These are phyloP conservation scores for Hemisphaericaspora xylofermentans DNA, from an alignment of 1,139 yeast species.

Conservation along the genomic window DNA sequence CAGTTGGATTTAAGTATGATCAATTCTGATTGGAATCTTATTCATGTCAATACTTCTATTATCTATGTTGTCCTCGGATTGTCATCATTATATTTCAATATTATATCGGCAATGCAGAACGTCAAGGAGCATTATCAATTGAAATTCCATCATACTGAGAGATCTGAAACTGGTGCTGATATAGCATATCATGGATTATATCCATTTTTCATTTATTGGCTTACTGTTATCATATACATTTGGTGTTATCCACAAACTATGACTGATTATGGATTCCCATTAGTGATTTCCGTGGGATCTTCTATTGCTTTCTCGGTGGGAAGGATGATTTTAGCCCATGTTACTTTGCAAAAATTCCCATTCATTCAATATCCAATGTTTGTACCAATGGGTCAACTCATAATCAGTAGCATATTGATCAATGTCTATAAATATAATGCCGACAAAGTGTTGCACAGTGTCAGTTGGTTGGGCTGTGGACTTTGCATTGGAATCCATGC, in stretches of 20 bases:
- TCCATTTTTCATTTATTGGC: slow-evolving; percentile 72
- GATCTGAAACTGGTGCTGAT: slow-evolving; percentile 25
- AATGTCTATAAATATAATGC: slow-evolving; percentile 39
- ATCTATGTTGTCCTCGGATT: slow-evolving; percentile 51
- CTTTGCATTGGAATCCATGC: slow-evolving; percentile 73
- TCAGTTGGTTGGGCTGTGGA: slow-evolving; percentile 77
- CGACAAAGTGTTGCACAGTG: slow-evolving; percentile 40
- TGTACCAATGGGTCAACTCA: slow-evolving; percentile 60
- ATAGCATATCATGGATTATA: slow-evolving; percentile 61
- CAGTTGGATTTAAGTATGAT: slow-evolving; percentile 35
- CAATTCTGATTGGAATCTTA: slow-evolving; percentile 21
- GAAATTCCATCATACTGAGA: slow-evolving; percentile 17
- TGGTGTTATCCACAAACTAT: slow-evolving; percentile 52
- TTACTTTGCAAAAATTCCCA: slow-evolving; percentile 80
- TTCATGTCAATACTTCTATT: slow-evolving; percentile 37
- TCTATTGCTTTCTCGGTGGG: slow-evolving; percentile 85
- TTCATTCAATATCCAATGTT: slow-evolving; percentile 65
- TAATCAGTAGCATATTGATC: slow-evolving; percentile 40
- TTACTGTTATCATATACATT: slow-evolving; percentile 48
- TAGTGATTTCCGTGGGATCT: slow-evolving; percentile 68
- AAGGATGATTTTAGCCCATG: slow-evolving; percentile 82
- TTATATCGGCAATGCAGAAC: slow-evolving; percentile 68
- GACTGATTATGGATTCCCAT: slow-evolving; percentile 51
- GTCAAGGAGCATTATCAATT: slow-evolving; percentile 55
- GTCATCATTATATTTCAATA: slow-evolving; percentile 65